Percentiles rank a stretch among this genome's conserved stretches.
These are phyloP conservation scores for Arabidopsis suecica DNA, from an alignment of 345 rosid species.

Conservation along the genomic window DNA sequence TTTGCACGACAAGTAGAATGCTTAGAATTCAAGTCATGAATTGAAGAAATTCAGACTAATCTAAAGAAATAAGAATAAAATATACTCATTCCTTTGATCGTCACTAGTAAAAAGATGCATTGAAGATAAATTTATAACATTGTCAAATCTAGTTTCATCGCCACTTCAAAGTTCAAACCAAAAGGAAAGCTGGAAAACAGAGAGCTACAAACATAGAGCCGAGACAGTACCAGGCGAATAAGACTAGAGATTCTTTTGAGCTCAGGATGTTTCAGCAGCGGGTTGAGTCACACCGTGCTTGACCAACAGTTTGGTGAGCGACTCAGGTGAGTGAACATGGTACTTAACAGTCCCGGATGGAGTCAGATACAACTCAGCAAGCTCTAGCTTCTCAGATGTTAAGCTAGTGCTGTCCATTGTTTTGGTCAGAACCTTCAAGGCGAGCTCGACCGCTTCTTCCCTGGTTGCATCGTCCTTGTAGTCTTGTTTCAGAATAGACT, in stretches of 20 bases:
- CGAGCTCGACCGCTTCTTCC: constrained; percentile 91
- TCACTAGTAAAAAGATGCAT: background rate
- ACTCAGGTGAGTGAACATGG: constrained; percentile 79
- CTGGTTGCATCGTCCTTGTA: constrained; percentile 88
- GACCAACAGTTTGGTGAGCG: constrained; percentile 77
- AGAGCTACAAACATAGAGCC: constrained; percentile 31
- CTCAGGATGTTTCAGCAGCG: constrained; percentile 64
- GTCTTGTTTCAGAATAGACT: constrained; percentile 95
- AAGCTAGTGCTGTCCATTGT: constrained; percentile 99
- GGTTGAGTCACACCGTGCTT: constrained; percentile 86
- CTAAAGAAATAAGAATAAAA: background rate
- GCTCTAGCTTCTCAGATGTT: constrained; percentile 91
- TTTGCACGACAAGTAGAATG: constrained; percentile 17
- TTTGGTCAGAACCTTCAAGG: constrained; percentile 90
- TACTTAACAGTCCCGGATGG: constrained; percentile 88
- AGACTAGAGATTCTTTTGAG: constrained; percentile 1
- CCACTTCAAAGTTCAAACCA: constrained; percentile 29
- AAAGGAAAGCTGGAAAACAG: constrained; percentile 11
- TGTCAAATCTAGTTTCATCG: constrained; percentile 19
- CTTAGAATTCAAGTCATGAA: constrained; percentile 26
- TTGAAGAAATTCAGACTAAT: background rate
- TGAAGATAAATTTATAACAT: constrained; percentile 34
- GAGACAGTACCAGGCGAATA: constrained; percentile 4
- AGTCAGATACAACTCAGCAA: constrained; percentile 78
- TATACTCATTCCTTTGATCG: background rate